phyloP scores from a whole-genome alignment of 2,329 filamentous ascomycete species.

The Bipolaris bicolor region DNA sequence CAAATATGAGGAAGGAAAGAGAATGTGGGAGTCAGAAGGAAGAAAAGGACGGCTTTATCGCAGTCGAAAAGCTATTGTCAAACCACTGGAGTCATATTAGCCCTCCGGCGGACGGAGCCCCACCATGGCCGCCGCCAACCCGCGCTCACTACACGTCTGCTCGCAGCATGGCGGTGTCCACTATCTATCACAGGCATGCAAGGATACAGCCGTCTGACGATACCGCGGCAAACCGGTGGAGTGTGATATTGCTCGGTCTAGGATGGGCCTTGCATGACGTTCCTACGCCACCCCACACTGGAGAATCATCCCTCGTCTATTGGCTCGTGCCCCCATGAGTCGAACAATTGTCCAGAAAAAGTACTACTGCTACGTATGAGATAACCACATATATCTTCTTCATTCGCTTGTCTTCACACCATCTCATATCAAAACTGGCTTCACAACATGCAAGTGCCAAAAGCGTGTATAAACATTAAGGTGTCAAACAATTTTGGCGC shows the following conservation, averaged over 20 bases:
- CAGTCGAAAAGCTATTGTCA: conserved; percentile 30
- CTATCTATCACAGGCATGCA: conserved; percentile 5
- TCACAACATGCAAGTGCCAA: neutral
- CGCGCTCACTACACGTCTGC: conserved; percentile 7
- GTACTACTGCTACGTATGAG: neutral
- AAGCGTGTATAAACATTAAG: conserved; percentile 6
- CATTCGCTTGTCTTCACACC: neutral
- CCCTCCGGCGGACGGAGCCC: conserved; percentile 24
- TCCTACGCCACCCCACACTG: conserved; percentile 14
- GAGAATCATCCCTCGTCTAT: conserved; percentile 17
- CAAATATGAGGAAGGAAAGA: conserved; percentile 16
- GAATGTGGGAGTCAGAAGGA: conserved; percentile 10
- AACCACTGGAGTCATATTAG: conserved; percentile 30
- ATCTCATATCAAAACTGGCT: neutral
- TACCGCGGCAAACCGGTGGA: conserved; percentile 15
- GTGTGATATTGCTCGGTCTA: conserved; percentile 5
- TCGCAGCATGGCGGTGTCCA: conserved; percentile 8
- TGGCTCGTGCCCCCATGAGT: conserved; percentile 7
- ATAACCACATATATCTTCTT: neutral
- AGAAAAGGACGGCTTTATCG: conserved; percentile 11
- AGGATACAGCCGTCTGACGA: conserved; percentile 6
- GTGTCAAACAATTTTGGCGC: conserved; percentile 10
- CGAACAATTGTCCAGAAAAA: neutral
- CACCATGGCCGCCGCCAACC: conserved; percentile 7
- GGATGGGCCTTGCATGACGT: conserved; percentile 5